These are phyloP conservation scores for Colletotrichum chlorophyti DNA, from an alignment of 2,329 filamentous ascomycete genomes.

Conservation along the genomic window DNA sequence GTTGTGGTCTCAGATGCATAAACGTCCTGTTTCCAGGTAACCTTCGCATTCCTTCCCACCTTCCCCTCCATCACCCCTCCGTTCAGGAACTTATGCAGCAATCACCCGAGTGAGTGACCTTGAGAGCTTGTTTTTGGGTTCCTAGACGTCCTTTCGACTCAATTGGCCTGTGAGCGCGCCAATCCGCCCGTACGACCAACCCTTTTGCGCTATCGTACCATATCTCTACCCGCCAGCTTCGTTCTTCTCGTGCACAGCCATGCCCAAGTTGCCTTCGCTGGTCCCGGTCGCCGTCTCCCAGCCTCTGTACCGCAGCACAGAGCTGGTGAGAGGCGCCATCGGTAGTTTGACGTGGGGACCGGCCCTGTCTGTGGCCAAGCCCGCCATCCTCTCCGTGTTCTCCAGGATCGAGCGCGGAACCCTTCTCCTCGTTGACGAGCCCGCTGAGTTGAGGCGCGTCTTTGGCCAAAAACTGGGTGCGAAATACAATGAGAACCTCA, in stretches of 20 bases:
- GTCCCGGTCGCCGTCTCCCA: conserved; percentile 43
- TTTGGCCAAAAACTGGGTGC: conserved; percentile 54
- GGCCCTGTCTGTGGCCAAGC: conserved; percentile 52
- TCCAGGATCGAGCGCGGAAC: conserved; percentile 55
- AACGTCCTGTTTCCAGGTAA: conserved; percentile 7
- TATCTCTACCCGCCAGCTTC: not conserved
- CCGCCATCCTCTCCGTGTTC: conserved; percentile 52
- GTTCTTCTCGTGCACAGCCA: conserved; percentile 9
- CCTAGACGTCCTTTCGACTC: conserved; percentile 16
- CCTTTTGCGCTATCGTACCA: not conserved
- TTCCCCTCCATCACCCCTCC: conserved; percentile 13
- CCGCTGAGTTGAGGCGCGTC: conserved; percentile 45
- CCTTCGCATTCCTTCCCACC: conserved; percentile 22
- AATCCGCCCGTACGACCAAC: not conserved
- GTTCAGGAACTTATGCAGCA: too few relatives aligned
- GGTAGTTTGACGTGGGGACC: conserved; percentile 56
- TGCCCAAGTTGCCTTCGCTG: conserved; percentile 40
- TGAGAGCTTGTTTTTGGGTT: conserved; percentile 22
- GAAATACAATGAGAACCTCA: conserved; percentile 44
- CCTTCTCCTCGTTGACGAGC: conserved; percentile 54
- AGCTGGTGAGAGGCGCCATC: conserved; percentile 48
- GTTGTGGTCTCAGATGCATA: conserved; percentile 16
- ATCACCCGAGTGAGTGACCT: too few relatives aligned
- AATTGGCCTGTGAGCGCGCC: conserved; percentile 18
- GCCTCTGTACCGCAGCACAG: conserved; percentile 46